Percentiles rank a stretch among this genome's conserved stretches.
Conservation (phyloP, 1,139 yeast species). For the Blastobotrys illinoisensis region DNA sequence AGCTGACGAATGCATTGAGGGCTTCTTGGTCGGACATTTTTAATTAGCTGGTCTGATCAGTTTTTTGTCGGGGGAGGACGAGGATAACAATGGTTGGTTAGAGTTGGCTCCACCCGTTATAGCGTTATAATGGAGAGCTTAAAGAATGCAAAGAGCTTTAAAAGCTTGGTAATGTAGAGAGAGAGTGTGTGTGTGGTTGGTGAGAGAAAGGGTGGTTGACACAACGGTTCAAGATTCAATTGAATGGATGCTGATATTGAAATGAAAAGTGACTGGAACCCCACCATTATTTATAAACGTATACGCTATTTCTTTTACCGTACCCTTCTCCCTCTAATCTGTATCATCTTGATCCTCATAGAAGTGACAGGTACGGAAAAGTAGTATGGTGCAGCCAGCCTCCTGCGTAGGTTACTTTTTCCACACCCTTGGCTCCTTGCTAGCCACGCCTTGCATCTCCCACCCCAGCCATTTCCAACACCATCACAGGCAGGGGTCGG, state of each 20-base stretch:
- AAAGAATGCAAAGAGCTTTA: too few species aligned
- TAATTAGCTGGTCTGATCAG: not conserved
- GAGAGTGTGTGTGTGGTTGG: not conserved
- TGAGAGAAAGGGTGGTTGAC: not conserved
- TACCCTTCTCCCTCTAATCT: not conserved
- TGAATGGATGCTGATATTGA: not conserved
- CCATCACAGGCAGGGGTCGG: not conserved
- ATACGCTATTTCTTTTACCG: not conserved
- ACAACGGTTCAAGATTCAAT: not conserved
- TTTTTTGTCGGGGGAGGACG: too few species aligned
- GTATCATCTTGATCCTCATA: not conserved
- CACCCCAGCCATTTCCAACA: not conserved
- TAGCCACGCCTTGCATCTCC: not conserved
- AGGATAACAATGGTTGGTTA: not conserved
- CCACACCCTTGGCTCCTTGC: not conserved
- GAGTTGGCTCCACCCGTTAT: conserved; percentile 1
- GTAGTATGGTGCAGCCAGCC: not conserved
- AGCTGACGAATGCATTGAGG: conserved; percentile 64
- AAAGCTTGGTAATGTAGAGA: not conserved
- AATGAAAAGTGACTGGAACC: conserved; percentile 1
- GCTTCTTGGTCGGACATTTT: conserved; percentile 54
- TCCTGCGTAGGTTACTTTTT: not conserved
- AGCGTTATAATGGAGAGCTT: not conserved
- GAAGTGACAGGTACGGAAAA: not conserved
- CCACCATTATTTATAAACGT: not conserved